Conservation (phyloP, 768 basidiomycete genomes). For the Xerocomellus chrysenteron region DNA sequence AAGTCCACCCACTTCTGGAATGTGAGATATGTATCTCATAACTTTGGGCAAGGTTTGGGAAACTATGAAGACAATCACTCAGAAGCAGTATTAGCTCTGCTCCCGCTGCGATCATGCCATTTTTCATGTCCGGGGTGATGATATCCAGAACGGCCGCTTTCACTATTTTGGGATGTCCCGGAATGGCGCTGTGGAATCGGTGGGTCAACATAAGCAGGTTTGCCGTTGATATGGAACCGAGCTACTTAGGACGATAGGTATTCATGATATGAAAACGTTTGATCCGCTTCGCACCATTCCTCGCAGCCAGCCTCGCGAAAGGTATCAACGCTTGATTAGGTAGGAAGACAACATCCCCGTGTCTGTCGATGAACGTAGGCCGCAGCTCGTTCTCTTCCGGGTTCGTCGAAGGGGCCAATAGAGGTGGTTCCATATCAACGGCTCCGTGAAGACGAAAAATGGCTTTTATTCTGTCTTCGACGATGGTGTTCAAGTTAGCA, state of each 20-base stretch:
- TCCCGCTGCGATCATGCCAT: conserved; percentile 64
- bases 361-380: conserved; percentile 75
- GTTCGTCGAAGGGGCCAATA: conserved; percentile 73
- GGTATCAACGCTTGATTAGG: conserved; percentile 72
- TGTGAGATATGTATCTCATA: conserved; percentile 83
- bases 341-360: conserved; percentile 72
- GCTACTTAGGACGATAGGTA: conserved; percentile 66
- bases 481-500: conserved; percentile 67
- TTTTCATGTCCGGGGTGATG: conserved; percentile 67
- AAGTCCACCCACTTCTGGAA: conserved; percentile 55
- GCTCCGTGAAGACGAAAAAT: conserved; percentile 91
- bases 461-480: conserved; percentile 70
- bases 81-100: conserved; percentile 74
- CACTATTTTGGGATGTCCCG: conserved; percentile 69
- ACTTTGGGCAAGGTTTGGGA: conserved; percentile 63
- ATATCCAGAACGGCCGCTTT: conserved; percentile 85
- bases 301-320: conserved; percentile 82
- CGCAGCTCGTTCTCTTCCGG: conserved; percentile 62
- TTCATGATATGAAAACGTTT: conserved; percentile 82
- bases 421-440: conserved; percentile 79
- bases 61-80: conserved; percentile 64
- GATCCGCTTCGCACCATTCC: conserved; percentile 62
- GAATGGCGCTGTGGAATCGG: conserved; percentile 45
- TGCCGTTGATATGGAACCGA: background rate
- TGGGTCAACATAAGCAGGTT: background rate